phyloP scores from a whole-genome alignment of 192 early-diverging fungal genomes.

The Backusella luteola region DNA sequence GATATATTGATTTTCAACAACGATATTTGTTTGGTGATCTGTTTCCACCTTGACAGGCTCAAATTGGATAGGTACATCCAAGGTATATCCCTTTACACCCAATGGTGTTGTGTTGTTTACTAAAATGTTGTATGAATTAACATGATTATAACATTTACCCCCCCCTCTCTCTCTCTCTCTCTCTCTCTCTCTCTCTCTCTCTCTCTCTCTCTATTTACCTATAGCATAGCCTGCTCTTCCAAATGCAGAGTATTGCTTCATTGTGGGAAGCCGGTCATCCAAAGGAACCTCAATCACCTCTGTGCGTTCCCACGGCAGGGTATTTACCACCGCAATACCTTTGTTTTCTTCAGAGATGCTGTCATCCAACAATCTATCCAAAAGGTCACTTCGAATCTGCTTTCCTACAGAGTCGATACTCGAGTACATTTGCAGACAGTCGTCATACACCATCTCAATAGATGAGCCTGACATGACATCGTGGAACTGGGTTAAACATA shows the following conservation, averaged over 20 bases:
- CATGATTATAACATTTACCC: not conserved
- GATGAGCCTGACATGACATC: conserved; percentile 93
- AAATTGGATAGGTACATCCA: conserved; percentile 8
- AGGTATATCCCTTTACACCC: conserved; percentile 12
- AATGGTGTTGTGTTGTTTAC: conserved; percentile 11
- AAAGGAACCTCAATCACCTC: conserved; percentile 68
- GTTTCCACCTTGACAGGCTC: conserved; percentile 37
- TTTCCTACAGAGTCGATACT: conserved; percentile 32
- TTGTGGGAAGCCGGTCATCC: conserved; percentile 27
- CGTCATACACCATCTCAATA: conserved; percentile 89
- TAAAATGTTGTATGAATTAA: not conserved
- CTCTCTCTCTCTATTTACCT: conserved; percentile 28
- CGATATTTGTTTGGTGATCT: conserved; percentile 38
- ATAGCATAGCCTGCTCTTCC: conserved; percentile 41
- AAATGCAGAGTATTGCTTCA: conserved; percentile 47
- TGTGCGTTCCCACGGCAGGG: conserved; percentile 64
- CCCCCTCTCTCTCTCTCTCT: not conserved
- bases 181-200: not conserved
- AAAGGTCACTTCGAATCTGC: conserved; percentile 40
- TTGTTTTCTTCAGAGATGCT: not conserved
- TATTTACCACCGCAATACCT: conserved; percentile 60
- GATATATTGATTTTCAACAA: conserved; percentile 80
- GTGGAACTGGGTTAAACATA: conserved; percentile 96
- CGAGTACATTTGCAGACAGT: conserved; percentile 55
- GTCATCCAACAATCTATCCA: conserved; percentile 42